Conservation (phyloP, 2,329 filamentous ascomycete species). For the Trichoderma gracile region DNA sequence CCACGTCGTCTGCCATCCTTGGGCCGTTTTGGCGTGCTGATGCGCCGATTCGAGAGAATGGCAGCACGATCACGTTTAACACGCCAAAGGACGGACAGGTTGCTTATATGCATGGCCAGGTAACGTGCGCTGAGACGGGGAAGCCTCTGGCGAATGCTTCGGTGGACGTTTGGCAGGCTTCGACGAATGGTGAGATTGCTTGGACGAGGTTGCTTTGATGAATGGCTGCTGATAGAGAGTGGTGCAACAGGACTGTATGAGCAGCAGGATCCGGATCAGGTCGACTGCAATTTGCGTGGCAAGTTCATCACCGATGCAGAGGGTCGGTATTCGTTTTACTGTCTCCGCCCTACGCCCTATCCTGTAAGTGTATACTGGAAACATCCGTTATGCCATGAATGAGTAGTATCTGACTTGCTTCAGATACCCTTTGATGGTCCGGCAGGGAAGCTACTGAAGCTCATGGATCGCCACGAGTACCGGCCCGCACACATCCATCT, state of each 20-base stretch:
- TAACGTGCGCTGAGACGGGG: constrained; percentile 59
- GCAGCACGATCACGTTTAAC: constrained; percentile 62
- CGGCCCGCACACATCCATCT: constrained; percentile 63
- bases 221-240: background rate
- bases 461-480: constrained; percentile 58
- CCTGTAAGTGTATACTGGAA: constrained; percentile 38
- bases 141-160: constrained; percentile 64
- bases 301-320: constrained; percentile 67
- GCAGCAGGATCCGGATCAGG: constrained; percentile 70
- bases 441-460: constrained; percentile 50
- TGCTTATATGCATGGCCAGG: constrained; percentile 64
- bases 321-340: constrained; percentile 64
- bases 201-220: background rate
- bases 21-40: constrained; percentile 82
- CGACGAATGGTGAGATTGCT: constrained; percentile 59
- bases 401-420: background rate
- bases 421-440: constrained; percentile 52
- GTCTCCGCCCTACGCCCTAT: constrained; percentile 60
- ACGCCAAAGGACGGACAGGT: constrained; percentile 53
- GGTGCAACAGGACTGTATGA: constrained; percentile 55
- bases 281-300: constrained; percentile 73
- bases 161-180: constrained; percentile 79
- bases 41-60: constrained; percentile 69
- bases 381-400: background rate
- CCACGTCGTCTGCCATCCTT: constrained; percentile 76